Evolutionary conservation across 805 yeast genomes (phyloP).

Genomic region (Barnettozyma sucrosica): DNA sequence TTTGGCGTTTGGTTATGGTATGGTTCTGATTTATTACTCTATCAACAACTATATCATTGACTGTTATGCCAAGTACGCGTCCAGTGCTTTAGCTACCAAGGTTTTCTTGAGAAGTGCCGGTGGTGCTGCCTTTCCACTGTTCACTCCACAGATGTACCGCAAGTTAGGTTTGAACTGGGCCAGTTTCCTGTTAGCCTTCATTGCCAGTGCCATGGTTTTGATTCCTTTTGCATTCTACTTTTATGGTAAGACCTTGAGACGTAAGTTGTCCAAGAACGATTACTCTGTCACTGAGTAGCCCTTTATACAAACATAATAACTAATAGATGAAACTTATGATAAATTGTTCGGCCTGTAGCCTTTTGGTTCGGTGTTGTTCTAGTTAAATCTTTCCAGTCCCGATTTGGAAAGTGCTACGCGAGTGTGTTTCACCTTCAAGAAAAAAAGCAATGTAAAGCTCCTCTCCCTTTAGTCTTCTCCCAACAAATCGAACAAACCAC

Average conservation of each 20-base stretch:
- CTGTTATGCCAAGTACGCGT: slow-evolving; percentile 77
- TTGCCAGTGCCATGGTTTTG: slow-evolving; percentile 68
- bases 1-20: slow-evolving; percentile 70
- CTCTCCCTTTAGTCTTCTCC: not conserved
- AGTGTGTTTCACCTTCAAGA: not conserved
- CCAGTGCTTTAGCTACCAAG: slow-evolving; percentile 76
- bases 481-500: not conserved
- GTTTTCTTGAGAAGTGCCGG: slow-evolving; percentile 77
- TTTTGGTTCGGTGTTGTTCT: not conserved
- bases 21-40: slow-evolving; percentile 71
- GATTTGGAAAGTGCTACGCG: not conserved
- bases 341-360: not conserved
- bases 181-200: slow-evolving; percentile 69
- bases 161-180: slow-evolving; percentile 77
- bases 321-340: not conserved
- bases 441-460: not conserved
- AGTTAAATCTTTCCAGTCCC: not conserved
- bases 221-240: slow-evolving; percentile 68
- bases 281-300: slow-evolving; percentile 31
- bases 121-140: slow-evolving; percentile 82
- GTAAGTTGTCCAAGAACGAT: slow-evolving; percentile 60
- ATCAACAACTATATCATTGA: slow-evolving; percentile 84
- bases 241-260: slow-evolving; percentile 60
- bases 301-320: not conserved
- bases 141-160: slow-evolving; percentile 76